A percentile compares a stretch with the other conserved stretches of the same genome.
phyloP scores from a whole-genome alignment of 306 rosid species.

The Prunus padus region DNA sequence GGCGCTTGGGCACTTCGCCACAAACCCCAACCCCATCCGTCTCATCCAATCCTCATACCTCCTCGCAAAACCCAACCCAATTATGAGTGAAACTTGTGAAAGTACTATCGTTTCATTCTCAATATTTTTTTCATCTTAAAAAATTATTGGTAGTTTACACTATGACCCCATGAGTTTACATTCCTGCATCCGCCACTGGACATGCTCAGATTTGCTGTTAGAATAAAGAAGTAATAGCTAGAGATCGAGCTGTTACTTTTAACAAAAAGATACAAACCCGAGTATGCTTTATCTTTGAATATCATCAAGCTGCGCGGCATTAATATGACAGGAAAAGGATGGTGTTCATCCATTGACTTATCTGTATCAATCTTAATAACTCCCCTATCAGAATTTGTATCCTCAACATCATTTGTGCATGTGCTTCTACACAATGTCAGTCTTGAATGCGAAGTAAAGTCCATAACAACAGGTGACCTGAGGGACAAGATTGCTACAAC shows the following conservation, averaged over 20 bases:
- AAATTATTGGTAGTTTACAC: too few species aligned
- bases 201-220: constrained; percentile 11
- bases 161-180: too few species aligned
- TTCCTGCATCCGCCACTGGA: too few species aligned
- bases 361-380: constrained; percentile 34
- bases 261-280: constrained; percentile 45
- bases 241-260: neutral
- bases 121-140: too few species aligned
- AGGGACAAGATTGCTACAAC: constrained; percentile 88
- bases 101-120: too few species aligned
- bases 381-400: constrained; percentile 34
- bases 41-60: constrained; percentile 31
- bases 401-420: constrained; percentile 16
- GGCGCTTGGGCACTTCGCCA: constrained; percentile 70
- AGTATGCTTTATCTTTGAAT: constrained; percentile 81
- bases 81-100: too few species aligned
- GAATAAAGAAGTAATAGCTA: neutral
- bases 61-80: constrained; percentile 34
- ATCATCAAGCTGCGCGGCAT: constrained; percentile 85
- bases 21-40: constrained; percentile 48
- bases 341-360: constrained; percentile 42
- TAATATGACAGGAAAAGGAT: constrained; percentile 54
- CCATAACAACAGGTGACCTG: constrained; percentile 81
- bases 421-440: constrained; percentile 36
- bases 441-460: constrained; percentile 84